A percentile compares a stretch with the other conserved stretches of the same genome.
Conservation (phyloP, 305 asterid genomes). For the Fraxinus nigra region DNA sequence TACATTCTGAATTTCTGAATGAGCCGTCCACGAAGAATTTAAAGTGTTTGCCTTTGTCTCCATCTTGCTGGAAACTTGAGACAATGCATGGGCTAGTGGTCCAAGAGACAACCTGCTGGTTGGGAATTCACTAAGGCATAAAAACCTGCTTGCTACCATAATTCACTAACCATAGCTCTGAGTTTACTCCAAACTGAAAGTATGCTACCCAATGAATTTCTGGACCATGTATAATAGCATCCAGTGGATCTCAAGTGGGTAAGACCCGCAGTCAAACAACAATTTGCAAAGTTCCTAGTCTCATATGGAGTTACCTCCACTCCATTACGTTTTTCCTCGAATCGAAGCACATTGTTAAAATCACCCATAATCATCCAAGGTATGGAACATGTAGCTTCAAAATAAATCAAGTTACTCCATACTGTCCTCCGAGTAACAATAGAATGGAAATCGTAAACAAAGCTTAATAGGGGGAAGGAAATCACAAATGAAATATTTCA, state of each 20-base stretch:
- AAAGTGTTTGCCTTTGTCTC: not conserved
- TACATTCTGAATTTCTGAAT: not conserved
- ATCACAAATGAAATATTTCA: not conserved
- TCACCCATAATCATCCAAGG: not conserved
- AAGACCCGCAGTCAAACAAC: not conserved
- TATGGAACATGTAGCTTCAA: not conserved
- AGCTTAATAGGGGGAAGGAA: not conserved
- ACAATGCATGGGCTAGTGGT: not conserved
- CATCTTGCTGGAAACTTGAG: not conserved
- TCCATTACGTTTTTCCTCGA: no score
- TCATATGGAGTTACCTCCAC: no score
- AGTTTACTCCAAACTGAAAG: not conserved
- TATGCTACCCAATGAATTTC: not conserved
- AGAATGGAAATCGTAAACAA: not conserved
- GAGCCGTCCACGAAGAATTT: not conserved
- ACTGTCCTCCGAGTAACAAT: not conserved
- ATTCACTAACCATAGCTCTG: not conserved
- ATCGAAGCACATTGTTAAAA: not conserved
- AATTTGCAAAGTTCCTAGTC: not conserved
- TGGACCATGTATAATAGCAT: not conserved
- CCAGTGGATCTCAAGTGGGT: not conserved
- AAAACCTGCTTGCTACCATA: not conserved
- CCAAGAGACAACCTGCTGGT: not conserved
- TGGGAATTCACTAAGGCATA: not conserved
- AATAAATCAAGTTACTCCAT: not conserved